phyloP scores from a whole-genome alignment of 176 grass and related monocot species.

The Rhynchospora tenuis region DNA sequence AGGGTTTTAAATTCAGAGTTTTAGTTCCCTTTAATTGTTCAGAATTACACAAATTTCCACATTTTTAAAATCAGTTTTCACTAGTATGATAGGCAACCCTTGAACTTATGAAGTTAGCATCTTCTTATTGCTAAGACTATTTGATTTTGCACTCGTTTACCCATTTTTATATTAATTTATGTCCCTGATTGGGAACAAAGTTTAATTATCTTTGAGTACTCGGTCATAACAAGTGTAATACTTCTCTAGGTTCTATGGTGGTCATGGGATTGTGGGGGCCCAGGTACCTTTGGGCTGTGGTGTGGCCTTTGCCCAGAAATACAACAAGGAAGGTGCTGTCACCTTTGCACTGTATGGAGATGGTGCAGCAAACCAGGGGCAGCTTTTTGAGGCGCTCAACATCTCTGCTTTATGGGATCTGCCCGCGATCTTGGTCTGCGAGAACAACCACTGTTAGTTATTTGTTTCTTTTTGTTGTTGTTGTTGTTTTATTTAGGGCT shows the following conservation, averaged over 20 bases:
- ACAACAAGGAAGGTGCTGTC: slow-evolving; percentile 63
- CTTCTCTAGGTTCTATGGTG: slow-evolving; percentile 50
- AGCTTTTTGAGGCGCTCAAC: slow-evolving; percentile 97
- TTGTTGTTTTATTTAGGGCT: background rate
- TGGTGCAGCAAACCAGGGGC: slow-evolving; percentile 83
- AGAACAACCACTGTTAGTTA: slow-evolving; percentile 89
- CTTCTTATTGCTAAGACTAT: too few species aligned
- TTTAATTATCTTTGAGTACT: too few species aligned
- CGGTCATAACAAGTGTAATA: too few species aligned
- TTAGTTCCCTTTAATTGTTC: background rate
- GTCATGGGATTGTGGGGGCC: slow-evolving; percentile 81
- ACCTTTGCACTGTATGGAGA: slow-evolving; percentile 78
- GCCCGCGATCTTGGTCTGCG: slow-evolving; percentile 80
- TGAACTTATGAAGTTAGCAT: background rate
- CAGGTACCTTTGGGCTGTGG: slow-evolving; percentile 78
- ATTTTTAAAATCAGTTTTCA: too few species aligned
- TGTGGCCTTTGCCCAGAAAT: slow-evolving; percentile 75
- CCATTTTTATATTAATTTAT: too few species aligned
- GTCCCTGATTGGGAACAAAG: too few species aligned
- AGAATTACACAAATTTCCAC: background rate
- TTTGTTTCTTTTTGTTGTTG: background rate
- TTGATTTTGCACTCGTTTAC: too few species aligned
- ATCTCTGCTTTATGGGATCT: slow-evolving; percentile 91
- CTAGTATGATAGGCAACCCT: background rate
- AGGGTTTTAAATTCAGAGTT: background rate